These are phyloP conservation scores for Hortiboletus campestris DNA, from an alignment of 768 basidiomycete species.

Conservation along the genomic window DNA sequence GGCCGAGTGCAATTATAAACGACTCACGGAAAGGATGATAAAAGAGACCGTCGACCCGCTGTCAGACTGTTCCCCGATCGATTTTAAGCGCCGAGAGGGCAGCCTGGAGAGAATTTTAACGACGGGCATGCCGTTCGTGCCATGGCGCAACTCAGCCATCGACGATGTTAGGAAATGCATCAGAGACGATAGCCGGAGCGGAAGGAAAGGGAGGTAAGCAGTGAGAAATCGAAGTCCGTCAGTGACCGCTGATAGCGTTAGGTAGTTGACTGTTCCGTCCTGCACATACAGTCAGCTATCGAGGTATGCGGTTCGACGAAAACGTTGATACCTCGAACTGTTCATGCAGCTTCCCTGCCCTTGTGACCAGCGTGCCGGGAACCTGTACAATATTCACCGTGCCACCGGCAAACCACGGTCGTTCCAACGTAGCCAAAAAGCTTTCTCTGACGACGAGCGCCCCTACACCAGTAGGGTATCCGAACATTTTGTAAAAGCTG, in stretches of 20 bases:
- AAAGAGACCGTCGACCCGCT: conserved; percentile 62
- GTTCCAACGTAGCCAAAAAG: conserved; percentile 56
- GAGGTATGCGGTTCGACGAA: background rate
- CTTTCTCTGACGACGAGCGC: conserved; percentile 72
- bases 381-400: conserved; percentile 83
- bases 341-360: conserved; percentile 57
- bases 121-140: conserved; percentile 55
- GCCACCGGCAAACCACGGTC: conserved; percentile 86
- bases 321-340: conserved; percentile 65
- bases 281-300: conserved; percentile 29
- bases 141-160: conserved; percentile 59
- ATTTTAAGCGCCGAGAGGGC: conserved; percentile 51
- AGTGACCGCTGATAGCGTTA: conserved; percentile 73
- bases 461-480: conserved; percentile 82
- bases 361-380: conserved; percentile 67
- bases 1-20: background rate
- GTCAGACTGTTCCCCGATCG: conserved; percentile 65
- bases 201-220: conserved; percentile 76
- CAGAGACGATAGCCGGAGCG: conserved; percentile 69
- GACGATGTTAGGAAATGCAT: conserved; percentile 58
- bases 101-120: conserved; percentile 65
- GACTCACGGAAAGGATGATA: conserved; percentile 60
- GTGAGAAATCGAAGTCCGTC: conserved; percentile 76
- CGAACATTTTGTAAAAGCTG: conserved; percentile 90
- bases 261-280: conserved; percentile 86